Evolutionary conservation across 129 eudicot genomes (phyloP), one percentile per base, ranked within the genome.

Genomic region (Heracleum sosnowskyi): DNA sequence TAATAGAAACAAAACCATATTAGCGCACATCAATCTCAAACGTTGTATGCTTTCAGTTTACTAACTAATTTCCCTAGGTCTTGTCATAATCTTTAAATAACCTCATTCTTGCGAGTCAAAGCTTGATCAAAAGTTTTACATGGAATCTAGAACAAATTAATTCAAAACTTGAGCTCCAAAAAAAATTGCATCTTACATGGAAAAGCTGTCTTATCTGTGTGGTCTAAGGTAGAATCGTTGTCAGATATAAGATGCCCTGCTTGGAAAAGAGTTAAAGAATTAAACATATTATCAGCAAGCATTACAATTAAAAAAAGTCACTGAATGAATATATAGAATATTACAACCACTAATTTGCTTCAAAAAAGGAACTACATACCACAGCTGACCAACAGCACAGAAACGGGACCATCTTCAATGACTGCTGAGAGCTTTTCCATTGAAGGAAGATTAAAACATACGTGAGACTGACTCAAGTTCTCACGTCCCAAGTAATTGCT

Each of bases 361-460:
- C 2, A 44, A 41, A 11, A 44, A 44, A 44, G 47, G 47, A 44
- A 44, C 16, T 6, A 57, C 90, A 86, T 96, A 96, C 99, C 97
- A 79, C 90, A 89, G 87, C 97, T 90, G 72, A 92, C 82, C 84
- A 96, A 89, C 86, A 92, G 86, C 73, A 96, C 85, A 44, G 78
- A 60, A 81, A 87, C 85, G 74, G 95, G 82, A 47, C 91, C 88
- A 44, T 90, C 81, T 79, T 79, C 85, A 74, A 86, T 84, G 62
- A 85, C 89, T 41, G 79, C 82, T 69, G 93, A 88, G 75, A 92
- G 86, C 77, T 86, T 90, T 76, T 81, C 85, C 33, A 90, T 83
- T 78, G 90, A 97, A 64, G 99, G 99, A 63, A 96, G 91, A 80
- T 86, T 81, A 81, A 96, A 96, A 31, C 80, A 86, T 36, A 86